These are phyloP conservation scores for Candida sojae DNA, from an alignment of 1,139 yeast genomes.

Conservation along the genomic window DNA sequence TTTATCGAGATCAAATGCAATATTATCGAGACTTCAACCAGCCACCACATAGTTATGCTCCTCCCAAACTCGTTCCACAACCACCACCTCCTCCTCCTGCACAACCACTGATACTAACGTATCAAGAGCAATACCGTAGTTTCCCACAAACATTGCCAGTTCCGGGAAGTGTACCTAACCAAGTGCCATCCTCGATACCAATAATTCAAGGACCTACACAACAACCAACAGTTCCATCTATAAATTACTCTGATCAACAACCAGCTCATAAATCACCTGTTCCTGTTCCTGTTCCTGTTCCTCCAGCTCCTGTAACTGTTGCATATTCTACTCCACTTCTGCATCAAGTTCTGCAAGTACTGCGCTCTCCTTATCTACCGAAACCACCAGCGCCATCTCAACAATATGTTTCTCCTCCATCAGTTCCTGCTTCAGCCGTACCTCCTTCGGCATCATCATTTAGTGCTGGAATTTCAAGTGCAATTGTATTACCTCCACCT, in stretches of 20 bases:
- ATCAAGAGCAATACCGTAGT: background rate
- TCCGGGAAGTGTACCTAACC: background rate
- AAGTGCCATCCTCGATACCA: too few relatives aligned
- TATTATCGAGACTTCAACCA: background rate
- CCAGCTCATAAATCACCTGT: background rate
- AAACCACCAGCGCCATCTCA: too few relatives aligned
- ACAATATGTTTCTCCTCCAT: too few relatives aligned
- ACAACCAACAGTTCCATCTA: background rate
- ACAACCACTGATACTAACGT: background rate
- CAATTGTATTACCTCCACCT: conserved; percentile 9
- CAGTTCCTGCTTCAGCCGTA: background rate
- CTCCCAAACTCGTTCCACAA: too few relatives aligned
- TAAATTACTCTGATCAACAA: background rate
- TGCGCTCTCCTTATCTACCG: too few relatives aligned
- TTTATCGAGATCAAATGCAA: background rate
- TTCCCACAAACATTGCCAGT: background rate
- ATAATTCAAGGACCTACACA: too few relatives aligned
- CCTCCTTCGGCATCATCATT: background rate
- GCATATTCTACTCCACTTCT: too few relatives aligned
- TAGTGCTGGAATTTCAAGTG: background rate
- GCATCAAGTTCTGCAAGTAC: too few relatives aligned
- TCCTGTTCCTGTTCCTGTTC: background rate
- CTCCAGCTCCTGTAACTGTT: background rate
- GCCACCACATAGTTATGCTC: background rate
- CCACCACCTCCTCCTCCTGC: too few relatives aligned